Evolutionary conservation across 2,329 filamentous ascomycete genomes (phyloP), one percentile per base, ranked within the genome.

Genomic region (Malbranchea zuffiana): DNA sequence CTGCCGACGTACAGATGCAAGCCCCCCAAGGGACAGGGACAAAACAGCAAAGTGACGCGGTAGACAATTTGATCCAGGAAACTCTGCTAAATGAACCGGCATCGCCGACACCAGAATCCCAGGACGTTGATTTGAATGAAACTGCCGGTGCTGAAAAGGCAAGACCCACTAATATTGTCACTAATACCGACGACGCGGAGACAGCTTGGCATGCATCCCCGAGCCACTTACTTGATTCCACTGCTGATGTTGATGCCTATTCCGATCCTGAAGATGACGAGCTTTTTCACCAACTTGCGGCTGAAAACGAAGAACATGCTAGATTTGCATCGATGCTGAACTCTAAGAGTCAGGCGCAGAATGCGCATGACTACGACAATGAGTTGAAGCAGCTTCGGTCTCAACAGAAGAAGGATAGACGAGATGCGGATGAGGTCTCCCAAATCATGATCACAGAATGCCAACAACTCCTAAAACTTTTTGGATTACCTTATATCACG

Each of bases 391-490:
- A 86, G 34, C 69, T 98, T 3, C 82, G 90, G 18, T 80, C 66
- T n/a, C 90, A 98, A 55, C 90, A 98, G 54, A 94, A 92, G 61
- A 94, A 93, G 55, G 90, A 98, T 52, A 80, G 86, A 1, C 75
- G 90, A 51, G 90, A 98, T 55, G 88, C 92, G 0, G 92, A 98
- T 51, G 90, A 98, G 59, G 88, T 98, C 3, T 93, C 87, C 0
- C 83, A 93, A 47, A 80, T 88, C 47, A 98, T 98, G 90, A 78
- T 96, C 26, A 76, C 80, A 1, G 92, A 98, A 60, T 96, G 90
- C 46, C 90, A 98, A 55, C 80, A 90, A 30, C 72, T 98, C 0
- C 74, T 98, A 13, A 74, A 78, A 4, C 73, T 95, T 6, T 98
- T 98, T 57, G 90, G 90, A 0, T 75, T 98, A 7, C 90, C 90